Conservation (phyloP, 768 basidiomycete genomes). For the Cantharellus anzutake region DNA sequence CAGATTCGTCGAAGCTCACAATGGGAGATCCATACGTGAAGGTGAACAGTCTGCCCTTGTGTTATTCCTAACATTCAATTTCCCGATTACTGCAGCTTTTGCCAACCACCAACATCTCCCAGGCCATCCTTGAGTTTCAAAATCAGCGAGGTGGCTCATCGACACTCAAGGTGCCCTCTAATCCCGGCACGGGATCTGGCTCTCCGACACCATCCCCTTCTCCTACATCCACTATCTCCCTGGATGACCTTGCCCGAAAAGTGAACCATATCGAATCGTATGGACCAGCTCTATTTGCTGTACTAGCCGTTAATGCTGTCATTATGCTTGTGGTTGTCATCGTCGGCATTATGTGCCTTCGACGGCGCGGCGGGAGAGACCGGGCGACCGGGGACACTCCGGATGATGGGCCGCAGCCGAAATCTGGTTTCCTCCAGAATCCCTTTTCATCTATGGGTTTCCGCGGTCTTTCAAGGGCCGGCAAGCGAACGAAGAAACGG, state of each 20-base stretch:
- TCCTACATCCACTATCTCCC: not conserved
- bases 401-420: not conserved
- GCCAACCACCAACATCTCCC: constrained; percentile 37
- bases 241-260: not conserved
- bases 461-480: not conserved
- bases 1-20: constrained; percentile 25
- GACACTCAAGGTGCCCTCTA: constrained; percentile 15
- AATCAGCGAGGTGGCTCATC: constrained; percentile 42
- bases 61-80: not conserved
- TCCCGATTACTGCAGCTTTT: not conserved
- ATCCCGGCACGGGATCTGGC: not conserved
- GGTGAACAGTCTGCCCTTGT: constrained; percentile 22
- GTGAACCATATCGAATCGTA: not conserved
- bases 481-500: not conserved
- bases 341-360: not conserved
- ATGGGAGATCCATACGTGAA: constrained; percentile 68
- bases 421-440: too few species aligned
- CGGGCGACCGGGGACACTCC: not conserved
- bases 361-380: not conserved
- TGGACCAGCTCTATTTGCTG: not conserved
- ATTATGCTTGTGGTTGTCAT: not conserved
- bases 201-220: not conserved
- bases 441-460: too few species aligned
- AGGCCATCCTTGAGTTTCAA: constrained; percentile 57
- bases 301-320: not conserved